phyloP scores from a whole-genome alignment of 441 rosid genomes.

The Macaranga tanarius region DNA sequence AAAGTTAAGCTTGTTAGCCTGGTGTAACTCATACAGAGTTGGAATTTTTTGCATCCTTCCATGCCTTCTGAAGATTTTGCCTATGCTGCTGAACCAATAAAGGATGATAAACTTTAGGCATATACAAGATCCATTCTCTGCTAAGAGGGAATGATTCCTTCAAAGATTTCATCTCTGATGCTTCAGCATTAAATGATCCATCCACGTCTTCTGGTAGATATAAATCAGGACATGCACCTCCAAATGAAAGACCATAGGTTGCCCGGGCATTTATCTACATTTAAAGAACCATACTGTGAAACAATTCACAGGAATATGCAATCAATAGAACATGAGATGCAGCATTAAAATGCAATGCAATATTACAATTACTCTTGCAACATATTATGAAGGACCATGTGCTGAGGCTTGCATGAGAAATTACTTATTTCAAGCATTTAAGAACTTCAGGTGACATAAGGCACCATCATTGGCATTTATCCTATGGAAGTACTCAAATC shows the following conservation, averaged over 20 bases:
- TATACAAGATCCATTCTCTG: conserved; percentile 69
- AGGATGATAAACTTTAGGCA: conserved; percentile 88
- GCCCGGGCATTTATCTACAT: conserved; percentile 90
- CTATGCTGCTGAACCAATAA: conserved; percentile 78
- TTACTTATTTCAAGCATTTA: not conserved
- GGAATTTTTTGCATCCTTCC: conserved; percentile 48
- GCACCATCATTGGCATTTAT: not conserved
- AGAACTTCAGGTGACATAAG: not conserved
- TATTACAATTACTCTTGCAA: not conserved
- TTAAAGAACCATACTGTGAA: conserved; percentile 20
- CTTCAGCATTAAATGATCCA: conserved; percentile 34
- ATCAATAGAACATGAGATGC: not conserved
- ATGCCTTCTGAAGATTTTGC: conserved; percentile 51
- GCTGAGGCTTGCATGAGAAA: not conserved
- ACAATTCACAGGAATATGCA: conserved; percentile 16
- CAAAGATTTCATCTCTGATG: conserved; percentile 33
- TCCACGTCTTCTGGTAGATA: conserved; percentile 48
- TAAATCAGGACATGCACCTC: conserved; percentile 71
- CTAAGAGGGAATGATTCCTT: conserved; percentile 31
- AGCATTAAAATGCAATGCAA: not conserved
- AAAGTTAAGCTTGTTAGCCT: conserved; percentile 8
- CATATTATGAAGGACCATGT: not conserved
- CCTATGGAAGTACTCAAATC: not conserved
- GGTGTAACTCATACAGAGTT: conserved; percentile 49
- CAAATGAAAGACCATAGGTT: conserved; percentile 69